phyloP scores from a whole-genome alignment of 306 rosid genomes.

The Inga laurina region DNA sequence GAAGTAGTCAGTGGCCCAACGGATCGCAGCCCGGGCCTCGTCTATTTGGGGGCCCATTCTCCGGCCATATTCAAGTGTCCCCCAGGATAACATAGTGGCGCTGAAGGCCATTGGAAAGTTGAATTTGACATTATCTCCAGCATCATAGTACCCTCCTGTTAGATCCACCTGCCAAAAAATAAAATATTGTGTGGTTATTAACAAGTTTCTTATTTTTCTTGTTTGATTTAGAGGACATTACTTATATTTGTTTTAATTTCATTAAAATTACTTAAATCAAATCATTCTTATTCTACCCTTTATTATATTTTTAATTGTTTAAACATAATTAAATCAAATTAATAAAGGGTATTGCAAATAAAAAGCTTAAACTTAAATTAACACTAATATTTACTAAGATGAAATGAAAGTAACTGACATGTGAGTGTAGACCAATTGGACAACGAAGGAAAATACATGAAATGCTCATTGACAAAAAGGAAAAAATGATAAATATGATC shows the following conservation, averaged over 20 bases:
- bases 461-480: slow-evolving; percentile 19
- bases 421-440: background rate
- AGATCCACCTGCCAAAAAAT: slow-evolving; percentile 68
- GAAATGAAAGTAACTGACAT: background rate
- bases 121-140: slow-evolving; percentile 94
- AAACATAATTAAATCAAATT: background rate
- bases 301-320: background rate
- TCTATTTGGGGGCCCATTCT: slow-evolving; percentile 64
- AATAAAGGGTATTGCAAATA: background rate
- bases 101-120: slow-evolving; percentile 94
- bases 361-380: background rate
- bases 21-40: slow-evolving; percentile 61
- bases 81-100: slow-evolving; percentile 91
- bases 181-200: background rate
- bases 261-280: background rate
- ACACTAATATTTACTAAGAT: background rate
- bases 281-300: background rate
- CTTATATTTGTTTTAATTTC: background rate
- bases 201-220: background rate
- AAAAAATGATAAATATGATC: no score
- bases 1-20: slow-evolving; percentile 81
- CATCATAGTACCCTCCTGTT: slow-evolving; percentile 89
- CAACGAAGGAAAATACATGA: background rate
- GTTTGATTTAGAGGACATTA: background rate
- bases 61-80: slow-evolving; percentile 70